Conservation (phyloP, 31 red algal species). For the Asparagopsis taxiformis region DNA sequence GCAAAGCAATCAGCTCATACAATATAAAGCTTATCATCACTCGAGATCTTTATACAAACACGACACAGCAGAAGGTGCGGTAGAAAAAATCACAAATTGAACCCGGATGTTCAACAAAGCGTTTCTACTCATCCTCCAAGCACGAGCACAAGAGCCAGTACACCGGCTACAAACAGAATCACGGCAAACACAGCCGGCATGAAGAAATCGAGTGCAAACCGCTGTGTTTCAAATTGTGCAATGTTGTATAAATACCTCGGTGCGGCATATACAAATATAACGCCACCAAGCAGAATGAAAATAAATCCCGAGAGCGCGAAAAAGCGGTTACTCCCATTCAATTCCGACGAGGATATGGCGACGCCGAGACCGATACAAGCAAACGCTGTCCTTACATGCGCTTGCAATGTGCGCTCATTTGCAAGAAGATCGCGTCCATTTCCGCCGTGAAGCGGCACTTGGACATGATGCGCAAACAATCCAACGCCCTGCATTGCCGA, state of each 20-base stretch:
- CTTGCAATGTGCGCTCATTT: conserved; percentile 1
- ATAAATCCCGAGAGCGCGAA: not conserved
- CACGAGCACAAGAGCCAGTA: not conserved
- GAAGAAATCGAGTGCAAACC: not conserved
- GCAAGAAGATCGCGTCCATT: conserved; percentile 13
- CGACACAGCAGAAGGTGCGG: too few relatives aligned
- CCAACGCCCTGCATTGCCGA: too few relatives aligned
- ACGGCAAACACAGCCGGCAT: not conserved
- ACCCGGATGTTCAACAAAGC: too few relatives aligned
- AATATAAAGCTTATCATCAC: too few relatives aligned
- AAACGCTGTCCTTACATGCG: conserved; percentile 1
- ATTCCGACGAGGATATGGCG: not conserved
- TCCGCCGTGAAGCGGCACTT: too few relatives aligned
- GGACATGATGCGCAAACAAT: too few relatives aligned
- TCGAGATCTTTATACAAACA: too few relatives aligned
- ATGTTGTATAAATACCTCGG: conserved; percentile 1
- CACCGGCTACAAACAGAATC: not conserved
- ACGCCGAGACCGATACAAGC: conserved; percentile 7
- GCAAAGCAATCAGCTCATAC: too few relatives aligned
- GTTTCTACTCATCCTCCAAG: too few relatives aligned
- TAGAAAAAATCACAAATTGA: too few relatives aligned
- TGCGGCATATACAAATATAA: conserved; percentile 3
- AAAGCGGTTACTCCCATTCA: not conserved
- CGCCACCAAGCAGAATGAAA: not conserved
- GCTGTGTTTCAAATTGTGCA: not conserved